Base-by-base conservation (phyloP, 2,329 filamentous ascomycete species). In the Pseudogymnoascus sp. region DNA sequence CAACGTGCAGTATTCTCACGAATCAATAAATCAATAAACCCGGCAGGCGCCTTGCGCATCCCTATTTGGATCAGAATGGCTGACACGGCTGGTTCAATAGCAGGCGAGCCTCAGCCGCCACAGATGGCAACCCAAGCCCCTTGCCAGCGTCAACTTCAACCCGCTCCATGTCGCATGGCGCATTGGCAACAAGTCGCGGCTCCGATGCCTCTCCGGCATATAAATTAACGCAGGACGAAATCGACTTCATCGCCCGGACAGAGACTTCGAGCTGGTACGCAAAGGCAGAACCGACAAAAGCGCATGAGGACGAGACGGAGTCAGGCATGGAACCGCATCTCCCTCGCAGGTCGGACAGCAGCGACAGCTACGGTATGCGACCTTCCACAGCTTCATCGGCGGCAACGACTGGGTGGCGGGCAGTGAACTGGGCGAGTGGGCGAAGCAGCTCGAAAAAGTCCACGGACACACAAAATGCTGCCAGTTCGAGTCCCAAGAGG, bases 21-120 rank as follows among this genome's bases (percentile, higher is more conserved):
- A 55, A 55, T 16, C 45, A 55, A 5, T 12, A 33, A 30, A 55
- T 55, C 45, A 33, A 55, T 55, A 55, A 55, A 55, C 28, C 45
- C 8, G 25, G 9, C 45, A 55, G 5, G 45, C 25, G 25, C 45
- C 23, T 12, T 7, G 25, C 45, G 45, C 45, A n/a, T 55, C 45
- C 25, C 2, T 12, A 9, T 55, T 33, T 11, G n/a, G 25, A 55
- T 19, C 45, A 33, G 28, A 55, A 55, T 19, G 28, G 25, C 45
- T 55, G 28, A 55, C 45, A 55, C 4, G n/a, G n/a, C 25, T 55
- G 45, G 49, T 33, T 33, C 49, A 55, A 55, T 55, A 55, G 49
- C 49, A 55, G 49, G 11, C 49, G 49, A 33, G 49, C 49, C 8
- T 55, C 49, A 55, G 49, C 49, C 25, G 49, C 49, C 49, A 33